Evolutionary conservation across 495 filamentous ascomycete species (phyloP), one percentile per base, ranked within the genome.

Genomic region (Xylaria telfairii): DNA sequence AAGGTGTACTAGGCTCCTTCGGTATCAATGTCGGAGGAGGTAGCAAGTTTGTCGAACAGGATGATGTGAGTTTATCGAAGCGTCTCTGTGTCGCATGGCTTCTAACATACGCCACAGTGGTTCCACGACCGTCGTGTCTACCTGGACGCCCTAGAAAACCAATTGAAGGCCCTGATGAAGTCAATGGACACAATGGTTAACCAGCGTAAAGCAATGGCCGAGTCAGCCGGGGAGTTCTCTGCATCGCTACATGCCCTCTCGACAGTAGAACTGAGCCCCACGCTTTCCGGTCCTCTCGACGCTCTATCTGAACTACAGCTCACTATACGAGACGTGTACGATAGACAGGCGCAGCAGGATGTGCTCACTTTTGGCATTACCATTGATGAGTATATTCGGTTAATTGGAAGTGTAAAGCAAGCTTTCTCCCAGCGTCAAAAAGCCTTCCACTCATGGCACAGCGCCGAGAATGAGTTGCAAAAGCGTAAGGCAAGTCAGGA

Each of bases 121-220:
- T 98, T 98, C 85, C 96, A 98, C 76, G 96, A 99, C 71, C 94
- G 96, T 54, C 91, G 89, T 74, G 86, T 97, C 62, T 98, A 98
- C 74, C 88, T 99, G 21, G 96, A 98, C 79, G 94, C 95, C 17
- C 85, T 99, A 34, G 96, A 99, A 81, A 94, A 90, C 73, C 96
- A 99, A 79, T 88, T 99, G 67, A 98, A 97, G 82, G 92, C 93
- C 2, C 88, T 98, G 4, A 87, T 97, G 74, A 98, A 97, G 80
- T 91, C 94, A 10, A 94, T 97, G 80, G 96, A 99, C 74, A 90
- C 87, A 15, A 96, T 98, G 74, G 92, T 98, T 10, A 87, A 86
- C 19, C 96, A 99, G 79, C 89, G 96, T 54, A 97, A 97, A 82
- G 92, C 91, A 15, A 90, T 99, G 71, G 90, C 96, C 9, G 96